Base-by-base conservation (phyloP, 768 basidiomycete species). In the Mrakia blollopis region DNA sequence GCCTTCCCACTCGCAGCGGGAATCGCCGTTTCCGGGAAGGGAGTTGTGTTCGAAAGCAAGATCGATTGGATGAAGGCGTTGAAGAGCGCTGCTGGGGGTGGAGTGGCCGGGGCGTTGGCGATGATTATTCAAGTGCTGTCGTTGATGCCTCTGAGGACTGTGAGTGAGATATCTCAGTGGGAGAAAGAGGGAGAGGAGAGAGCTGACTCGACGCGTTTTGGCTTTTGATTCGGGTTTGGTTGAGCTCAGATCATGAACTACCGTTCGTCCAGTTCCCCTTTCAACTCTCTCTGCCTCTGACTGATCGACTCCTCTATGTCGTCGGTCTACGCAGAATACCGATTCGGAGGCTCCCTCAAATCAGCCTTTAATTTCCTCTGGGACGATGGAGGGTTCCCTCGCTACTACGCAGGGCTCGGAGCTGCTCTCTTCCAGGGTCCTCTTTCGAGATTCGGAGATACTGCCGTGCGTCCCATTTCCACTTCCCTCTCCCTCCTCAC, bases 111-210 rank as follows among this genome's bases (percentile, higher is more conserved):
- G 67, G 92, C 93, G 23, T 73, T 81, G 88, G 95, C 95, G 0
- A 98, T 98, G 96, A 88, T 98, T 6, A 85, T 98, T 8, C 96
- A 98, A 82, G 96, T 98, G 25, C 83, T 97, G 71, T 89, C 90
- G 0, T 87, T 96, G 77, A 97, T 97, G 94, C 94, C 93, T 8
- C 84, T 96, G n/a, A 88, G 93, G n/a, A 68, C 65, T 25, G 57
- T 57, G 28, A 57, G 28, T 57, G 57, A 1, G 28, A 3, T 11
- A 2, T 16, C 10, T 28, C 8, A n/a, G n/a, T n/a, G 57, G 28
- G 28, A 57, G 57, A 57, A 2, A 2, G 25, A 25, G 18, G 25
- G 11, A 9, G 57, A 5, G 57, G 28, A 57, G 11, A 14, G 28
- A 25, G 18, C 25, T n/a, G 57, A 57, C 57, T 10, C n/a, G 57